Evolutionary conservation across 306 rosid species (phyloP).

Genomic region (Trifolium repens): DNA sequence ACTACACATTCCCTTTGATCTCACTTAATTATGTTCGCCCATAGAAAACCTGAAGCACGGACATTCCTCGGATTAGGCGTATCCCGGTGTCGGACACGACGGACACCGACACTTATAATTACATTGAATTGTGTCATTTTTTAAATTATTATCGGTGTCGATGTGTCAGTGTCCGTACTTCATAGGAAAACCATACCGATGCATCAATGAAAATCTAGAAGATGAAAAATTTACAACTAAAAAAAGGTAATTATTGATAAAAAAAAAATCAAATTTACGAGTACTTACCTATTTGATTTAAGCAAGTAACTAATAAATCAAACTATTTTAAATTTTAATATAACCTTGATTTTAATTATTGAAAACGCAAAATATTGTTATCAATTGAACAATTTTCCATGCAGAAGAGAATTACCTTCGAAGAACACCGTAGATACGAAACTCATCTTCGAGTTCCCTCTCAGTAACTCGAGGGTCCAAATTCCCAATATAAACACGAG

Average conservation of each 20-base stretch:
- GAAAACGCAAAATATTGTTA: constrained; percentile 2
- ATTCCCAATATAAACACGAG: constrained; percentile 90
- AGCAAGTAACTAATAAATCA: constrained; percentile 7
- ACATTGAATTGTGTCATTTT: too few species aligned
- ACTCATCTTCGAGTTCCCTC: constrained; percentile 94
- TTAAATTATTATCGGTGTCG: too few species aligned
- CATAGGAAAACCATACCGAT: background rate
- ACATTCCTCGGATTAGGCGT: too few species aligned
- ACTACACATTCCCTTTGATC: background rate
- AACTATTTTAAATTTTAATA: background rate
- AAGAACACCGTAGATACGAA: constrained; percentile 86
- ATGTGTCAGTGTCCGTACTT: too few species aligned
- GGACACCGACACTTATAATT: too few species aligned
- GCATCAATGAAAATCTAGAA: background rate
- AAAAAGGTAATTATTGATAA: background rate
- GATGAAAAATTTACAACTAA: background rate
- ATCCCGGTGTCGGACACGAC: too few species aligned
- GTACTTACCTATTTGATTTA: background rate
- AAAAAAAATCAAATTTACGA: background rate
- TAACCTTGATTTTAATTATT: constrained; percentile 3
- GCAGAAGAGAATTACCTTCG: constrained; percentile 59
- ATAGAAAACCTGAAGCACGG: too few species aligned
- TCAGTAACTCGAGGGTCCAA: constrained; percentile 89
- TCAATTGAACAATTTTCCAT: background rate
- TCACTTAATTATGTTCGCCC: background rate